Evolutionary conservation across 805 yeast genomes (phyloP), one percentile per base, ranked within the genome.

Genomic region (Zygotorulaspora florentina): DNA sequence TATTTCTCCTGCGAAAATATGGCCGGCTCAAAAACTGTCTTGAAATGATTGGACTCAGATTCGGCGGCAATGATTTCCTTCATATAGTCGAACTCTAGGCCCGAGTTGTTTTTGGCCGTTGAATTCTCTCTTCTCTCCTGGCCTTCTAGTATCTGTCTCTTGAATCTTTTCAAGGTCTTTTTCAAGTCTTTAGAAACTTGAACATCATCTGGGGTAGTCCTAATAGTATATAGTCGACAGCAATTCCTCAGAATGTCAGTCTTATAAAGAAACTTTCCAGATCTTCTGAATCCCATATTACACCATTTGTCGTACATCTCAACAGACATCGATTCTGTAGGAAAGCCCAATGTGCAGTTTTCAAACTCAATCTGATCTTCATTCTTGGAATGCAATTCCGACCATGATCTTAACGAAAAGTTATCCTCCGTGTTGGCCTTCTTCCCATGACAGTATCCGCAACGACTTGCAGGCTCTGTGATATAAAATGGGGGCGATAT

Each of bases 371-470:
- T 26, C 9, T 40, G 46, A 6, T 46, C 45, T 8, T 37, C 33
- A 10, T 45, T 51, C 9, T 38, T 15, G 15, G 36, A 29, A 29
- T 51, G 48, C 5, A 43, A n/a, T 3, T 54, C 50, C 25, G 51
- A 45, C 66, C 70, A 68, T 10, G 76, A 66, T 13, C 62, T 59
- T 27, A 74, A 53, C 6, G 79, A 65, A 50, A 64, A 70, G 20
- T 69, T 67, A 29, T 66, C 67, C 15, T 59, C 61, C 43, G 75
- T 70, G 2, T 68, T 66, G 29, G 66, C 63, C 26, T 62, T 65
- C 48, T 76, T 72, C n/a, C 77, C 76, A 27, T 73, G 69, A 57
- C 96, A 87, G 61, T 87, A 87, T 0, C 96, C 96, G 64, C 96
- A 87, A 11, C 74, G 69, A 1, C 58, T 51, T 16, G 51, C 55